Base-by-base conservation (phyloP, 805 yeast genomes). In the Metschnikowia gelsemii region DNA sequence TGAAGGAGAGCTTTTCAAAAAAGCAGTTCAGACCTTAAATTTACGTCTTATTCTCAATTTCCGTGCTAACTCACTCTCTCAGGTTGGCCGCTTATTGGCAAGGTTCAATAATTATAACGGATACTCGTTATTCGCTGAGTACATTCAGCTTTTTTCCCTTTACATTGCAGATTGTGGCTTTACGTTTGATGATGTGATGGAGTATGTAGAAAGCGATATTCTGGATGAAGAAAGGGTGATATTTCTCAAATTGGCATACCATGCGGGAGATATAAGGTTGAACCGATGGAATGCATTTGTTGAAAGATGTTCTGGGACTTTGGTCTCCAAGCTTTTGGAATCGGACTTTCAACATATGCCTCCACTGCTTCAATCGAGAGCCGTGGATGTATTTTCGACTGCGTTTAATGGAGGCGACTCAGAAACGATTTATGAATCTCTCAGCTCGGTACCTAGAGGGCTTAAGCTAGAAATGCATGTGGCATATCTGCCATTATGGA, bases 1-100 rank as follows among this genome's bases (percentile, higher is more conserved):
- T 5, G 84, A 80, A 50, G 84, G 80, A 11, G 75, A 68, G 3
- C 59, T 88, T 4, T 75, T 72, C 43, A 73, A 77, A 40, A 70
- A 58, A 0, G 58, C 76, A 2, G 48, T 71, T 8, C 87, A 82
- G 50, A 72, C 82, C 0, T 58, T 79, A 24, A 70, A 73, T 45
- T 55, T 84, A 40, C 66, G 68, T 40, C 52, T 78, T 6, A 43
- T 81, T 23, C 57, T 73, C 12, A 64, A 68, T 47, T 58, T 73
- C 29, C 9, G 33, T 11, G 24, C 38, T 12, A 37, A 31, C 11
- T 58, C 72, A 30, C 47, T 62, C 0, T 44, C 59, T 6, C 49
- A 55, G 7, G 51, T 73, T 25, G 44, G 54, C 16, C 47, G 56
- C 0, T 49, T 66, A 38, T 38, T 76, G 20, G 52, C 60, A 16